These are phyloP conservation scores for Didymella arachidicola DNA, from an alignment of 2,329 filamentous ascomycete genomes.

Conservation along the genomic window DNA sequence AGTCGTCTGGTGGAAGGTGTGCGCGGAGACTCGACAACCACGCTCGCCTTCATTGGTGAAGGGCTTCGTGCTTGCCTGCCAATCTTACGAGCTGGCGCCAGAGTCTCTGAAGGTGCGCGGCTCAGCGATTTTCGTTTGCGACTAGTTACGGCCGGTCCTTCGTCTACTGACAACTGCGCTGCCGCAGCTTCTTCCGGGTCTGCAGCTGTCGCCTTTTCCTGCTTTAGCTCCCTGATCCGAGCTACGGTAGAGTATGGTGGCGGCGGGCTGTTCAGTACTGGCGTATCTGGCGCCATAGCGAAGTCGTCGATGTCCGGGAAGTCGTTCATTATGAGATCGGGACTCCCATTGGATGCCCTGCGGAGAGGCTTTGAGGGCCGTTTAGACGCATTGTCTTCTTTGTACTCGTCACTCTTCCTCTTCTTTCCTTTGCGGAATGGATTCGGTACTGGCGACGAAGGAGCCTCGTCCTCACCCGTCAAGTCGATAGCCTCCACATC, in stretches of 20 bases:
- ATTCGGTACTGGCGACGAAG: slow-evolving; percentile 29
- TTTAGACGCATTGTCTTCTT: slow-evolving; percentile 31
- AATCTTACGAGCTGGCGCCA: slow-evolving; percentile 39
- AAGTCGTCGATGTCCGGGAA: slow-evolving; percentile 53
- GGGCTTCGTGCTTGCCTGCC: slow-evolving; percentile 36
- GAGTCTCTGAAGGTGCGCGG: slow-evolving; percentile 37
- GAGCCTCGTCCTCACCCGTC: slow-evolving; percentile 39
- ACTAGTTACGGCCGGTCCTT: slow-evolving; percentile 22
- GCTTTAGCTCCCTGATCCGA: slow-evolving; percentile 6
- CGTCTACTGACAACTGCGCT: slow-evolving; percentile 25
- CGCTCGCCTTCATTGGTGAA: slow-evolving; percentile 26
- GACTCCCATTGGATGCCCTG: slow-evolving; percentile 22
- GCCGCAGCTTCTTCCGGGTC: slow-evolving; percentile 25
- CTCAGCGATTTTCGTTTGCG: slow-evolving; percentile 46
- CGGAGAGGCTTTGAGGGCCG: slow-evolving; percentile 31
- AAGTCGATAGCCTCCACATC: slow-evolving; percentile 50
- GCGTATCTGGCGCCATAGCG: slow-evolving; percentile 28
- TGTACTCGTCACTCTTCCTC: slow-evolving; percentile 57
- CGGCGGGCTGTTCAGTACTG: slow-evolving; percentile 38
- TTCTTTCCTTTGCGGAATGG: slow-evolving; percentile 47
- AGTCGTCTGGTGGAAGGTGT: slow-evolving; percentile 30
- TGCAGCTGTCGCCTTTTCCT: slow-evolving; percentile 2
- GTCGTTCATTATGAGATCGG: slow-evolving; percentile 33
- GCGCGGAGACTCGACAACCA: slow-evolving; percentile 8
- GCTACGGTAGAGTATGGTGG: slow-evolving; percentile 57